Percentiles rank a stretch among this genome's conserved stretches.
These are phyloP conservation scores for Termitomyces sp. DNA, from an alignment of 768 basidiomycete species.

Conservation along the genomic window DNA sequence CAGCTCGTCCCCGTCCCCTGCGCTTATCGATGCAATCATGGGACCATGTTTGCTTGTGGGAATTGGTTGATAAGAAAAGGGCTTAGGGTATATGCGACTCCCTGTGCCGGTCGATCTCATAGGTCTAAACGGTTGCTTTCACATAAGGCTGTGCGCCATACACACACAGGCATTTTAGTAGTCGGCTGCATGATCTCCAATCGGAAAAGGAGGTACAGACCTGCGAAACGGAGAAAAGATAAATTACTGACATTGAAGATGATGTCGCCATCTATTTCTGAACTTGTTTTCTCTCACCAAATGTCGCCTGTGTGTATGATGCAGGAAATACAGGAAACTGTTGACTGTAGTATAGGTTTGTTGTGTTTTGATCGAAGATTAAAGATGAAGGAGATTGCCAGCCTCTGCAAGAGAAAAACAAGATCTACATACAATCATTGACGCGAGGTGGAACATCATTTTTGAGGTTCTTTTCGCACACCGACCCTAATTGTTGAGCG, in stretches of 20 bases:
- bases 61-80: neutral
- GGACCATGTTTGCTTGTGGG: neutral
- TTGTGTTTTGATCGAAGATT: neutral
- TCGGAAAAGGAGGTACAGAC: neutral
- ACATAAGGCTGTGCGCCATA: neutral
- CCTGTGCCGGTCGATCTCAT: neutral
- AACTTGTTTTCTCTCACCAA: neutral
- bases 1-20: neutral
- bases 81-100: neutral
- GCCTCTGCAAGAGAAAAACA: neutral
- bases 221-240: neutral
- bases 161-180: neutral
- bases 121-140: neutral
- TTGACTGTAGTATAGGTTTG: neutral
- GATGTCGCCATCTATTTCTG: neutral
- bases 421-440: no score
- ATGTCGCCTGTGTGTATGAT: neutral
- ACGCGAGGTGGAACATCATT: neutral
- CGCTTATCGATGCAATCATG: neutral
- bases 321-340: neutral
- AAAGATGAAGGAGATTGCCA: neutral
- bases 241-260: neutral
- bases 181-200: neutral
- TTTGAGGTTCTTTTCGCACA: neutral
- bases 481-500: no score